phyloP scores from a whole-genome alignment of 805 yeast genomes.

The Martiniozyma abietophila region DNA sequence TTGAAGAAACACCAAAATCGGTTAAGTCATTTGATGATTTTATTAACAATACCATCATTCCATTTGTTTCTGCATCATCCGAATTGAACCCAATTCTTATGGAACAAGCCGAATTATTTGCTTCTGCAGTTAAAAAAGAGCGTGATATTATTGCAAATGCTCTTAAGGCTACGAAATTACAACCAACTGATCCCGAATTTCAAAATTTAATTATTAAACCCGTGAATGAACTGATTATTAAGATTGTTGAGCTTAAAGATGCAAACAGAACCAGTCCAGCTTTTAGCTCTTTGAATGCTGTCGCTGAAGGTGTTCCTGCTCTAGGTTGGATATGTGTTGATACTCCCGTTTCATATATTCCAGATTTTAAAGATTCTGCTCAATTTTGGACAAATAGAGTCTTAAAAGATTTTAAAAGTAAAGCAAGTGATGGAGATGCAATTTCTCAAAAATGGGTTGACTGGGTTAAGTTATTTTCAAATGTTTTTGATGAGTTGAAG shows the following conservation, averaged over 20 bases:
- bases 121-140: constrained; percentile 51
- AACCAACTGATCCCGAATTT: constrained; percentile 42
- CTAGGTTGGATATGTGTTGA: constrained; percentile 82
- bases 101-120: constrained; percentile 41
- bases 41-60: constrained; percentile 42
- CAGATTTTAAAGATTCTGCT: constrained; percentile 83
- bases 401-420: constrained; percentile 71
- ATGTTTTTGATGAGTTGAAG: constrained; percentile 60
- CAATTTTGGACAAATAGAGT: constrained; percentile 93
- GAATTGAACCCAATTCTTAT: constrained; percentile 49
- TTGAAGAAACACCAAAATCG: constrained; percentile 31
- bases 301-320: constrained; percentile 84
- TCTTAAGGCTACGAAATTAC: constrained; percentile 56
- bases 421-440: constrained; percentile 33
- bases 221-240: constrained; percentile 49
- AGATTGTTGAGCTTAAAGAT: constrained; percentile 61
- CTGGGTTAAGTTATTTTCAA: constrained; percentile 68
- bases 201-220: constrained; percentile 51
- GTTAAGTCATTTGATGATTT: constrained; percentile 47
- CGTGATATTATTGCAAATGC: constrained; percentile 52
- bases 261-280: constrained; percentile 57
- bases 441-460: constrained; percentile 30
- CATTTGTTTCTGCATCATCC: constrained; percentile 47
- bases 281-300: constrained; percentile 66
- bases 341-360: constrained; percentile 66